phyloP scores from a whole-genome alignment of 2,329 filamentous ascomycete genomes.

The Pseudovirgaria hyperparasitica region DNA sequence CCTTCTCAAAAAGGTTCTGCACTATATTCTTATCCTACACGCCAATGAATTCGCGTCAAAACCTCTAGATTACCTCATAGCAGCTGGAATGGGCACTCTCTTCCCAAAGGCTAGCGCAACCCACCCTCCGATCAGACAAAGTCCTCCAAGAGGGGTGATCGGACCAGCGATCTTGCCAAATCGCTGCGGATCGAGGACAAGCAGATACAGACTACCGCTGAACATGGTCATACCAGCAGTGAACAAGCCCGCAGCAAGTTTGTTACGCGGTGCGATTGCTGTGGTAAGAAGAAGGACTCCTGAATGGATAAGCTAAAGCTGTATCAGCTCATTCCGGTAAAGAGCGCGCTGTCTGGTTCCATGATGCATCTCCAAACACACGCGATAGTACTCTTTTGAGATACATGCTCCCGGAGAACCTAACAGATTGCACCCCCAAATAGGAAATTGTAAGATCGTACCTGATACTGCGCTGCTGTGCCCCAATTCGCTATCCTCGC shows the following conservation, averaged over 20 bases:
- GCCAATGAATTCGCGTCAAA: too few species aligned
- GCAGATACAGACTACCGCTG: slow-evolving; percentile 51
- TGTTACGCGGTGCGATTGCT: slow-evolving; percentile 40
- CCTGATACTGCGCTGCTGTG: slow-evolving; percentile 57
- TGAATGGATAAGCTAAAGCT: slow-evolving; percentile 50
- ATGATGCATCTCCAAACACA: too few species aligned
- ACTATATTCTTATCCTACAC: too few species aligned
- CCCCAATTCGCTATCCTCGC: slow-evolving; percentile 45
- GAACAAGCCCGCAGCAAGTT: slow-evolving; percentile 45
- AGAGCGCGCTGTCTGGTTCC: background rate
- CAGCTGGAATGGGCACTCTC: too few species aligned
- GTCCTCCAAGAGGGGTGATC: slow-evolving; percentile 51
- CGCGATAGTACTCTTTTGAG: too few species aligned
- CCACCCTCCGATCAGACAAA: slow-evolving; percentile 55
- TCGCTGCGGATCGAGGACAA: slow-evolving; percentile 47
- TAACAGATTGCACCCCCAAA: too few species aligned
- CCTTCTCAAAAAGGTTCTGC: too few species aligned
- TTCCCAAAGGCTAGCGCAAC: slow-evolving; percentile 32
- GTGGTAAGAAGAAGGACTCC: slow-evolving; percentile 45
- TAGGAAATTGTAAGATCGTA: slow-evolving; percentile 17
- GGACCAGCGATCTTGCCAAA: slow-evolving; percentile 49
- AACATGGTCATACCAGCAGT: slow-evolving; percentile 56
- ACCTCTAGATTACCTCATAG: too few species aligned
- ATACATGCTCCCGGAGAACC: background rate
- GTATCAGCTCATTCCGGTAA: slow-evolving; percentile 1